Evolutionary conservation across 495 filamentous ascomycete genomes (phyloP).

Genomic region (Lindgomyces ingoldianus): DNA sequence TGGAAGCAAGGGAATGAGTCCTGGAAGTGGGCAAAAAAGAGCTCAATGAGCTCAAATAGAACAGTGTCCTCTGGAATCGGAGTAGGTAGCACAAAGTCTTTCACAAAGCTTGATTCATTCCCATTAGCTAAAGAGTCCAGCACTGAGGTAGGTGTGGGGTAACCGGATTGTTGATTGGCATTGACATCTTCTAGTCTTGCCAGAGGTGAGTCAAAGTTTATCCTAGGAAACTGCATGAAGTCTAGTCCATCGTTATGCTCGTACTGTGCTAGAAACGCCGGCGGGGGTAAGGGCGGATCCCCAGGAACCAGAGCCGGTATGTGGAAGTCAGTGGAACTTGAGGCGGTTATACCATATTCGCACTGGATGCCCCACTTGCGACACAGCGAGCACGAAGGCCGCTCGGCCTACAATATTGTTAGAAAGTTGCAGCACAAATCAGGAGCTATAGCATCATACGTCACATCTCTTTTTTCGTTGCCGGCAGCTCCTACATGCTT

Average conservation of each 20-base stretch:
- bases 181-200: neutral
- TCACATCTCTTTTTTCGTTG: constrained; percentile 34
- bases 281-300: neutral
- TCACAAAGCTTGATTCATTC: neutral
- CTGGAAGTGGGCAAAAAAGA: constrained; percentile 26
- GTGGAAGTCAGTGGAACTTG: neutral
- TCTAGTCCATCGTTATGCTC: neutral
- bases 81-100: neutral
- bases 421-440: neutral
- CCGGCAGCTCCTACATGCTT: constrained; percentile 29
- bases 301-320: neutral
- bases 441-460: constrained; percentile 2
- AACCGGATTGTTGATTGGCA: neutral
- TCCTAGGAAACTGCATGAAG: constrained; percentile 6
- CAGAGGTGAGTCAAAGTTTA: constrained; percentile 1
- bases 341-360: constrained; percentile 10
- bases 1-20: constrained; percentile 26
- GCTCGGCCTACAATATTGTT: constrained; percentile 16
- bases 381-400: constrained; percentile 23
- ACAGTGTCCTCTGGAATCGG: constrained; percentile 13
- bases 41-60: constrained; percentile 19
- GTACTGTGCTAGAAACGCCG: neutral
- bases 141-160: constrained; percentile 4
- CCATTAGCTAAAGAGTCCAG: neutral
- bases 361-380: constrained; percentile 25